Evolutionary conservation across 306 rosid genomes (phyloP).

Genomic region (Trifolium pratense): DNA sequence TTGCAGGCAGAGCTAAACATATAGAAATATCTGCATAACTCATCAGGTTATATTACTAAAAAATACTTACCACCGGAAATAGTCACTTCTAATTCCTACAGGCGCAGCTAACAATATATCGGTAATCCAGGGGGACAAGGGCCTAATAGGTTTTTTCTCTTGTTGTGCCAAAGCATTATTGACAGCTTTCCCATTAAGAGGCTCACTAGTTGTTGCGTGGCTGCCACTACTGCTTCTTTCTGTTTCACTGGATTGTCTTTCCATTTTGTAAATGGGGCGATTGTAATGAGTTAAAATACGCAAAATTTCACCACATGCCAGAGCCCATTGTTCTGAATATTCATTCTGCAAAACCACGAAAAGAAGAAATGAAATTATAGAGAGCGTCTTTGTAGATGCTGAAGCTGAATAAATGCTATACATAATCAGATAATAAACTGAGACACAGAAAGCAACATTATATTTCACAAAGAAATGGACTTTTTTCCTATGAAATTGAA

Average conservation of each 20-base stretch:
- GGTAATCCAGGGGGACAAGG: conserved; percentile 95
- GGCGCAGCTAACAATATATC: conserved; percentile 94
- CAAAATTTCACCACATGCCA: conserved; percentile 95
- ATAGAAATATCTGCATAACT: background rate
- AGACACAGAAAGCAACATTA: conserved; percentile 8
- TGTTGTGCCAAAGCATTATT: conserved; percentile 56
- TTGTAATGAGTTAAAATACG: conserved; percentile 95
- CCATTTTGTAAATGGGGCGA: conserved; percentile 86
- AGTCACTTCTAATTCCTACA: conserved; percentile 90
- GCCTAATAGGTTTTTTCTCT: conserved; percentile 89
- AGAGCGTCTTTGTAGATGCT: conserved; percentile 17
- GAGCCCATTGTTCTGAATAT: conserved; percentile 97
- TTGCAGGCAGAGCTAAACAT: background rate
- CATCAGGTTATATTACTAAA: background rate
- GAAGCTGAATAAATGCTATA: conserved; percentile 16
- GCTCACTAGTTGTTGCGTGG: conserved; percentile 77
- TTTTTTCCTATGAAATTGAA: conserved; percentile 2
- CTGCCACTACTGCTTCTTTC: conserved; percentile 92
- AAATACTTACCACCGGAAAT: conserved; percentile 88
- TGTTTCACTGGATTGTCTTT: conserved; percentile 60
- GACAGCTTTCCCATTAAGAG: conserved; percentile 59
- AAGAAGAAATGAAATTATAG: conserved; percentile 23
- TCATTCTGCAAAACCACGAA: conserved; percentile 62
- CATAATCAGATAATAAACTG: conserved; percentile 10
- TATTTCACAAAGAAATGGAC: conserved; percentile 13